Evolutionary conservation across 1,139 yeast genomes (phyloP).

Genomic region (Casaregolazyma suthepensis): DNA sequence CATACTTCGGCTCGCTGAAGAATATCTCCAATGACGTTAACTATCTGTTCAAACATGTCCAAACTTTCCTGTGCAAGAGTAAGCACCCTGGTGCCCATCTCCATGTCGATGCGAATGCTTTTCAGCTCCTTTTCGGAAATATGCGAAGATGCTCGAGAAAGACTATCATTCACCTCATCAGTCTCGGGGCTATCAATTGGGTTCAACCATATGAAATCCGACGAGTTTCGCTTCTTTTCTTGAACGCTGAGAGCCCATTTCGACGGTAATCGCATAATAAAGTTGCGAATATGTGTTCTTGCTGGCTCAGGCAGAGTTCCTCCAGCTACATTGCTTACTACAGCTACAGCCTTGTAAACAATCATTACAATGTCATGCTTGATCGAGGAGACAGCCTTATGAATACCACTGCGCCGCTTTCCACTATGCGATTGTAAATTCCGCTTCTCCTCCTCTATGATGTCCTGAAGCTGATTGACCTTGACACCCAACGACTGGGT

Average conservation of each 20-base stretch:
- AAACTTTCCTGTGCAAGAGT: constrained; percentile 83
- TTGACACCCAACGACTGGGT: constrained; percentile 63
- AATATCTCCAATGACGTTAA: constrained; percentile 77
- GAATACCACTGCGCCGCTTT: constrained; percentile 7
- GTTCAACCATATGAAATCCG: background rate
- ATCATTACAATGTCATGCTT: constrained; percentile 83
- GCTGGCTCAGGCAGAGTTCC: constrained; percentile 77
- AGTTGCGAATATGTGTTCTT: constrained; percentile 73
- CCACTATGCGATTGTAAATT: constrained; percentile 20
- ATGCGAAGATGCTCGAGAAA: background rate
- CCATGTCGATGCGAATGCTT: constrained; percentile 29
- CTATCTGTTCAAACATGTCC: constrained; percentile 79
- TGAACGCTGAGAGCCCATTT: constrained; percentile 42
- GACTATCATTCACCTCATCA: background rate
- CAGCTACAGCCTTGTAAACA: constrained; percentile 78
- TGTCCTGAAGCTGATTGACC: constrained; percentile 55
- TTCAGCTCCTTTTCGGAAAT: constrained; percentile 2
- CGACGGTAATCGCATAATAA: constrained; percentile 65
- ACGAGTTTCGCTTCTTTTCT: background rate
- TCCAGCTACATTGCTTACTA: constrained; percentile 80
- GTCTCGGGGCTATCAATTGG: background rate
- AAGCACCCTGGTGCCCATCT: constrained; percentile 61
- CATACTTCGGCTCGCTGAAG: constrained; percentile 79
- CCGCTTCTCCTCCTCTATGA: constrained; percentile 39
- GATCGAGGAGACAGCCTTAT: constrained; percentile 37